phyloP scores from a whole-genome alignment of 495 filamentous ascomycete genomes.

The Penicillium ucsense region DNA sequence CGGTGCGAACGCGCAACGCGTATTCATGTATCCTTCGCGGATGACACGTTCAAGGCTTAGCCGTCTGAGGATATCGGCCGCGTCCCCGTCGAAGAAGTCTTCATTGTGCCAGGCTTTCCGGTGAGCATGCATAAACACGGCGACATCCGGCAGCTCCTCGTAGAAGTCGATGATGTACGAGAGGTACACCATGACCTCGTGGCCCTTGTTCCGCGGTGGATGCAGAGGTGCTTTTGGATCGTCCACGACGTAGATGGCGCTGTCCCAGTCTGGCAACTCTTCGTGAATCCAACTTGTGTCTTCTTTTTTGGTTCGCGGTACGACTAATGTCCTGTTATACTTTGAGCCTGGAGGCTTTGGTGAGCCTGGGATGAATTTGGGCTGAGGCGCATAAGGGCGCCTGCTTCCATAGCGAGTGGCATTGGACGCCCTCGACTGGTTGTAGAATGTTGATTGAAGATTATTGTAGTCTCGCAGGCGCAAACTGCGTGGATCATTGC shows the following conservation, averaged over 20 bases:
- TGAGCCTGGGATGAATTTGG: conserved; percentile 28
- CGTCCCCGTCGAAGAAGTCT: conserved; percentile 37
- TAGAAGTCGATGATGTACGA: conserved; percentile 67
- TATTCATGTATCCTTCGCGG: conserved; percentile 55
- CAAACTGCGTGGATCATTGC: conserved; percentile 23
- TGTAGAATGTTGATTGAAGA: conserved; percentile 6
- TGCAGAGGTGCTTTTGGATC: conserved; percentile 50
- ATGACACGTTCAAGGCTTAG: conserved; percentile 44
- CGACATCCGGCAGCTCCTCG: conserved; percentile 54
- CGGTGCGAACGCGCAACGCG: conserved; percentile 50
- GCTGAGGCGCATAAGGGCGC: conserved; percentile 22
- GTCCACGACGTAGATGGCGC: conserved; percentile 57
- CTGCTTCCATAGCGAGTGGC: conserved; percentile 11
- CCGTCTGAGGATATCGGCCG: conserved; percentile 42
- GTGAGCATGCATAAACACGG: conserved; percentile 63
- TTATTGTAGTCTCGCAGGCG: conserved; percentile 23
- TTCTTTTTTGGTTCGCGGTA: conserved; percentile 46
- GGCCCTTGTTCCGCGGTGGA: conserved; percentile 63
- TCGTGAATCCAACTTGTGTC: conserved; percentile 52
- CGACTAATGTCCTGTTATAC: conserved; percentile 46
- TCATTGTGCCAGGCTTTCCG: conserved; percentile 60
- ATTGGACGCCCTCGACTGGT: conserved; percentile 14
- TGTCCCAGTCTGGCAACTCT: conserved; percentile 45
- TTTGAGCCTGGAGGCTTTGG: conserved; percentile 31
- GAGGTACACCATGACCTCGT: conserved; percentile 69